Evolutionary conservation across 2,329 filamentous ascomycete genomes (phyloP).

Genomic region (Xylaria sp.): DNA sequence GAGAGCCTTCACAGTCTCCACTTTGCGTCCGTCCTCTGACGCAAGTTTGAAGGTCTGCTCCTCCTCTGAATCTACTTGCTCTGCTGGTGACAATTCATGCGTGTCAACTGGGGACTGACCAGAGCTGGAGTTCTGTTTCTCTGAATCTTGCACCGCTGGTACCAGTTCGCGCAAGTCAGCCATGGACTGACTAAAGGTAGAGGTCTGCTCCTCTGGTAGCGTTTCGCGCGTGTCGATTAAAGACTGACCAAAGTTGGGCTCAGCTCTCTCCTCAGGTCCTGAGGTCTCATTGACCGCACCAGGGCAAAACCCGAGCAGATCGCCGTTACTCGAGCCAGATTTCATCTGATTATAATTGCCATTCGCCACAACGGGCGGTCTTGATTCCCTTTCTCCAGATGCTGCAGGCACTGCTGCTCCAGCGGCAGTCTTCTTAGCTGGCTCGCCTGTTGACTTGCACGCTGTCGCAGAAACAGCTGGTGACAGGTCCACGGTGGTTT

Average conservation of each 20-base stretch:
- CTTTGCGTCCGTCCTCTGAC: not conserved
- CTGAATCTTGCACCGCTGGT: no score
- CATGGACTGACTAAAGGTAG: no score
- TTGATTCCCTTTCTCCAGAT: not conserved
- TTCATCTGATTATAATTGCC: not conserved
- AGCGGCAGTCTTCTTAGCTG: not conserved
- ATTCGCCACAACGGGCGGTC: not conserved
- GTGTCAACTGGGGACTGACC: no score
- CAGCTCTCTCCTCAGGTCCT: not conserved
- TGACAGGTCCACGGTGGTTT: slow-evolving; percentile 4
- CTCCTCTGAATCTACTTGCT: not conserved
- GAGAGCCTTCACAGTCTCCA: slow-evolving; percentile 20
- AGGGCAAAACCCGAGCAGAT: slow-evolving; percentile 27
- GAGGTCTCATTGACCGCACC: not conserved
- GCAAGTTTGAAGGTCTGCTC: not conserved
- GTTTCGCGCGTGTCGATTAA: no score
- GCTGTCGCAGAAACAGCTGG: not conserved
- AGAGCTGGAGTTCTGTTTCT: no score
- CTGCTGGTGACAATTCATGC: not conserved
- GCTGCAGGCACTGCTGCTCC: not conserved
- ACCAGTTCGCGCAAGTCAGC: no score
- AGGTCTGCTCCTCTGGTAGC: not conserved
- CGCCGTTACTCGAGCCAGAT: slow-evolving; percentile 5
- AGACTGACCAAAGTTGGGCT: no score
- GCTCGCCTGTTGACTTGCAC: not conserved